Evolutionary conservation across 2,329 filamentous ascomycete species (phyloP).

Genomic region (Claviceps arundinis): DNA sequence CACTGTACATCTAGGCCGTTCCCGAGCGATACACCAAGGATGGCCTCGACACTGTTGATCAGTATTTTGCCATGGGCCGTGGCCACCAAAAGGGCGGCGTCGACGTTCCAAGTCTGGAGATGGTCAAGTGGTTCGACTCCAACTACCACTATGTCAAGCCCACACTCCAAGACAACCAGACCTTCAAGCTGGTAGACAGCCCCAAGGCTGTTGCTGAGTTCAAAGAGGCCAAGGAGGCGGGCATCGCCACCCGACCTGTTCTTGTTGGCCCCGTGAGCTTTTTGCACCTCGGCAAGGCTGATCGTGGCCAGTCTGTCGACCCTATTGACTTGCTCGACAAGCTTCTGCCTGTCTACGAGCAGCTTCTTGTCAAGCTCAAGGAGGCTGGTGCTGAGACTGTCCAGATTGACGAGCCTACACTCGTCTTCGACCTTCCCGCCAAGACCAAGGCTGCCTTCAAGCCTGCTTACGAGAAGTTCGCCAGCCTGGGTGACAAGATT

Average conservation of each 20-base stretch:
- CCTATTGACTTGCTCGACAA: conserved; percentile 90
- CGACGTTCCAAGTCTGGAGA: conserved; percentile 89
- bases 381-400: conserved; percentile 89
- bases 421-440: conserved; percentile 83
- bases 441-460: conserved; percentile 97
- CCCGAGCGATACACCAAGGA: conserved; percentile 90
- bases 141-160: conserved; percentile 99
- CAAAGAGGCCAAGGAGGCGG: conserved; percentile 94
- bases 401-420: conserved; percentile 94
- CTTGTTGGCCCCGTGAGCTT: conserved; percentile 93
- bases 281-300: conserved; percentile 94
- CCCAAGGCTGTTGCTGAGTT: conserved; percentile 94
- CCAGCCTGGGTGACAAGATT: conserved; percentile 61
- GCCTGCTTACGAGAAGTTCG: conserved; percentile 87
- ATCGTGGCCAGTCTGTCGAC: conserved; percentile 84
- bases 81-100: conserved; percentile 91
- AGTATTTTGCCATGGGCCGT: conserved; percentile 99
- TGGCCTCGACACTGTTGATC: conserved; percentile 76
- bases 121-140: conserved; percentile 99
- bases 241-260: conserved; percentile 84
- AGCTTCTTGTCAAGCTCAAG: conserved; percentile 89
- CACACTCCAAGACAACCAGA: conserved; percentile 91
- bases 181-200: conserved; percentile 74
- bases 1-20: conserved; percentile 45
- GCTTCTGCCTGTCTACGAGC: conserved; percentile 85